A percentile compares a stretch with the other conserved stretches of the same genome.
phyloP scores from a whole-genome alignment of 768 basidiomycete genomes.

The Auriscalpium vulgare region DNA sequence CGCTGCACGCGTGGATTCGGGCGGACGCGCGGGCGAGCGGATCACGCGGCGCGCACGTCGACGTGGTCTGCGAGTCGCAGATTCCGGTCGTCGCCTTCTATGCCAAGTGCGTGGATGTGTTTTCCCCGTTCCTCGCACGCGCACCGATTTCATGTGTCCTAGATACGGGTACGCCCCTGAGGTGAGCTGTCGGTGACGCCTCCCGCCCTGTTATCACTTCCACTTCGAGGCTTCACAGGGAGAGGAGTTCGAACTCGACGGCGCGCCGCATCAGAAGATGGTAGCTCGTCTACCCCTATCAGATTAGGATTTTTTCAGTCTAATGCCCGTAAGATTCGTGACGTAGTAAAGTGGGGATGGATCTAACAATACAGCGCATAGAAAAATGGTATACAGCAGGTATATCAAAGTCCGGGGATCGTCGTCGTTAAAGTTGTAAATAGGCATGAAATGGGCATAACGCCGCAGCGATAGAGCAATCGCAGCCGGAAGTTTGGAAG shows the following conservation, averaged over 20 bases:
- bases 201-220: conserved; percentile 4
- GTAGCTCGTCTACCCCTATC: conserved; percentile 43
- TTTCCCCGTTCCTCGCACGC: conserved; percentile 15
- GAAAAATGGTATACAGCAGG: conserved; percentile 22
- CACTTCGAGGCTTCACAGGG: conserved; percentile 35
- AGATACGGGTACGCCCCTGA: conserved; percentile 65
- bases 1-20: conserved; percentile 52
- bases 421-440: background rate
- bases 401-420: conserved; percentile 12
- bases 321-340: conserved; percentile 25
- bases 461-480: no score
- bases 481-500: background rate
- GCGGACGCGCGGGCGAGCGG: conserved; percentile 30
- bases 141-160: conserved; percentile 15
- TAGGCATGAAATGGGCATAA: no score
- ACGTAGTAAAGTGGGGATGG: conserved; percentile 19
- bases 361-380: conserved; percentile 35
- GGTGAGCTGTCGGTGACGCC: conserved; percentile 32
- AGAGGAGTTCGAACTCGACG: conserved; percentile 72
- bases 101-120: conserved; percentile 47
- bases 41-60: conserved; percentile 20
- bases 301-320: conserved; percentile 22
- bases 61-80: conserved; percentile 63
- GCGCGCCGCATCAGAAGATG: conserved; percentile 85
- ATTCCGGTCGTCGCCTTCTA: conserved; percentile 68